Evolutionary conservation across 164 flowering plant species (phyloP), one percentile per base, ranked within the genome.

Genomic region (Magnolia kwangsiensis): DNA sequence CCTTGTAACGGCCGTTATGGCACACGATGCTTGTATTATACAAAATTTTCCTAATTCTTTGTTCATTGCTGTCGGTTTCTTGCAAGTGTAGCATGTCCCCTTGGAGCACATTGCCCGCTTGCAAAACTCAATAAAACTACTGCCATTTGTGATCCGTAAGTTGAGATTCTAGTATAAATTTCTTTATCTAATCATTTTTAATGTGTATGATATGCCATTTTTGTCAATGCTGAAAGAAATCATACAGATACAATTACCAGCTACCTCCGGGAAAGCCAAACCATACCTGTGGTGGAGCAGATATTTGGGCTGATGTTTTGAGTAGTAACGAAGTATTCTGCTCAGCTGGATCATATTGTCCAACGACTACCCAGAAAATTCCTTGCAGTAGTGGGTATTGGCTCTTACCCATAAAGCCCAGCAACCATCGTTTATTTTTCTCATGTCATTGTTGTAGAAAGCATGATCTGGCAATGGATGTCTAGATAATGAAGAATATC

Each of bases 81-180:
- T 72, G 16, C 76, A 23, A 11, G 29, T 90, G 84, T 72, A 96
- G 99, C 99, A 75, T 96, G 99, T 74, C 99, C 99, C 2, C 81
- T 90, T 79, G 99, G 99, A 74, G 75, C 98, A 37, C 89, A 90
- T 80, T 96, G 99, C 80, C 99, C 99, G 51, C 77, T 79, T 24
- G 91, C 95, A 61, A 86, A 81, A 75, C 88, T 92, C 78, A 94
- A 94, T 76, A 86, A 83, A 79, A 82, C 83, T 55, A 90, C 93
- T 58, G 98, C 97, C 51, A 59, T 86, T 49, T 96, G 99, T 78
- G 96, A 93, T 24, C 99, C 99, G 99, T 96, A 89, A 91, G 98
- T 90, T 76, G 66, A 21, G 29, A 71, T 74, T 78, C 77, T 72
- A 61, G 76, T 45, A 51, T 76, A 59, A 65, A 65, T 70, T 63